Evolutionary conservation across 1,284 basidiomycete species (phyloP), one percentile per base, ranked within the genome.

Genomic region (Puccinia novopanici): DNA sequence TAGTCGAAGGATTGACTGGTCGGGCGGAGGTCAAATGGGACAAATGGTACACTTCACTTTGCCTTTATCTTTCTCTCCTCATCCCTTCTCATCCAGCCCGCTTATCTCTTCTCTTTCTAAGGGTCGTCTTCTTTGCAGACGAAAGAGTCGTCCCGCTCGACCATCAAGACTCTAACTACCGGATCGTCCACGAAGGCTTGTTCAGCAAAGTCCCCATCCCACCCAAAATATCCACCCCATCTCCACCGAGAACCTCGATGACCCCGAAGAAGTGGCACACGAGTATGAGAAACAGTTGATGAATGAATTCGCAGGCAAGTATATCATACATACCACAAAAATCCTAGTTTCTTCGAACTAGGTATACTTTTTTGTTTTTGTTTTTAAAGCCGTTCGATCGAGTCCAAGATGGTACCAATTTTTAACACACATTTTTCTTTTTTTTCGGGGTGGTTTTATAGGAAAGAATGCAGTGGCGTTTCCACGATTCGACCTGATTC

Each of bases 111-210:
- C 13, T 17, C 8, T n/a, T 6, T 40, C 8, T 2, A n/a, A 98
- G 95, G 95, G 94, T 98, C 84, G 91, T 99, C 84, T 99, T 93
- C 88, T 99, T 98, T 86, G 94, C 92, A 75, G 97, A 99, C 86
- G 97, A 99, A 88, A 93, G 97, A 78, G 91, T 92, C 80, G 97
- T 99, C 17, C 94, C 95, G 0, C 91, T 98, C 84, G 91, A 95
- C 87, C 89, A 97, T 85, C 89, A 91, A 76, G 95, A 98, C 85
- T 95, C 93, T 57, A 99, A 99, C 87, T 95, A 96, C 87, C 85
- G 87, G 13, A 89, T 94, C 73, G 94, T 92, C 88, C 87, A 88
- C 61, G 88, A 91, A 82, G 89, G 90, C 82, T 90, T 99, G 84
- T 95, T 93, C 87, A 90, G 90, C 84, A 91, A 94, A 84, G 92